Evolutionary conservation across 345 rosid genomes (phyloP).

Genomic region (Citropsis articulata): DNA sequence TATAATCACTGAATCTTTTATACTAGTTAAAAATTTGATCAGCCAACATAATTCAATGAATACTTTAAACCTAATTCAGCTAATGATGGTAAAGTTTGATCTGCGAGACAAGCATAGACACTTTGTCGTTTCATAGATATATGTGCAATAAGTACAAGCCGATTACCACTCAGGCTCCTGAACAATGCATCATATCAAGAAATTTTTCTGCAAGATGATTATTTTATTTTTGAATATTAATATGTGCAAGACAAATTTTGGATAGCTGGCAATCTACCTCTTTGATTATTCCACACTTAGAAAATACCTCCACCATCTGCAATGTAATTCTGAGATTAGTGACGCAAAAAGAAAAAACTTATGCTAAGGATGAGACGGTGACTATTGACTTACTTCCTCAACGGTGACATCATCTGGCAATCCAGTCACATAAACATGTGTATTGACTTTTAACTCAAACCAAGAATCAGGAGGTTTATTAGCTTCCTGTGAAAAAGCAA

Average conservation of each 20-base stretch:
- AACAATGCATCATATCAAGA: background rate
- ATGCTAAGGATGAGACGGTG: constrained; percentile 8
- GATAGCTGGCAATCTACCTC: constrained; percentile 52
- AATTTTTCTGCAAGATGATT: background rate
- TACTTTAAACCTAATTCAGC: background rate
- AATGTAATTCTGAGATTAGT: constrained; percentile 23
- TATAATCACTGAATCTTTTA: background rate
- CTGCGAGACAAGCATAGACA: background rate
- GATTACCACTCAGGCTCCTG: background rate
- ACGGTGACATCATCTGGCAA: constrained; percentile 84
- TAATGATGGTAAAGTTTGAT: background rate
- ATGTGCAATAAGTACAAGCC: background rate
- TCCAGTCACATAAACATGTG: constrained; percentile 91
- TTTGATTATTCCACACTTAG: constrained; percentile 96
- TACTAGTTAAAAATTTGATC: background rate
- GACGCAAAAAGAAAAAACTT: constrained; percentile 10
- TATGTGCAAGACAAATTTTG: background rate
- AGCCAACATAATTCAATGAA: background rate
- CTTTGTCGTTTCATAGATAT: background rate
- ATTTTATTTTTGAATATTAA: too few relatives aligned
- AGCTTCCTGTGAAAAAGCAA: constrained; percentile 56
- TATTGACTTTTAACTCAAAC: constrained; percentile 97
- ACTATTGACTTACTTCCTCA: constrained; percentile 71
- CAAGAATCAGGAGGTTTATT: constrained; percentile 93
- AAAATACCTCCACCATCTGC: constrained; percentile 88